Conservation (phyloP, 192 early-diverging fungal species). For the Neocallimastix lanati region DNA sequence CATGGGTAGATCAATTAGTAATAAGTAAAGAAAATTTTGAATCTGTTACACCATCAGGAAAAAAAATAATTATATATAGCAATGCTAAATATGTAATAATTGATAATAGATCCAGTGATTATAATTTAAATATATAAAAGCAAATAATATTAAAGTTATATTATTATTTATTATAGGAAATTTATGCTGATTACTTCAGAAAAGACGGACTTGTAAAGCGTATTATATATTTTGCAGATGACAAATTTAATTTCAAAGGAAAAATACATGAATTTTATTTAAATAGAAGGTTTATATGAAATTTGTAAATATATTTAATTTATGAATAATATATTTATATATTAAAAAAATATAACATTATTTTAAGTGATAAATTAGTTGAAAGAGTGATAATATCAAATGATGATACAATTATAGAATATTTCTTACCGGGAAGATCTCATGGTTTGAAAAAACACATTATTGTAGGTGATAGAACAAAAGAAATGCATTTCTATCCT, state of each 20-base stretch:
- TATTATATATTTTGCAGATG: conserved; percentile 25
- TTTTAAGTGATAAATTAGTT: conserved; percentile 24
- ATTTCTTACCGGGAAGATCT: conserved; percentile 26
- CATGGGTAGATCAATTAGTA: conserved; percentile 25
- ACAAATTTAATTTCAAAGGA: conserved; percentile 15
- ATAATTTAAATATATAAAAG: too few relatives aligned
- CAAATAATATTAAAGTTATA: too few relatives aligned
- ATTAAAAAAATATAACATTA: too few relatives aligned
- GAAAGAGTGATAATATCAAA: conserved; percentile 20
- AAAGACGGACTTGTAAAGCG: conserved; percentile 34
- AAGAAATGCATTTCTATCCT: conserved; percentile 33
- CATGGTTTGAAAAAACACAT: conserved; percentile 36
- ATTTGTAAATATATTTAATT: too few relatives aligned
- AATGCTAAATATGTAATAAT: conserved; percentile 8
- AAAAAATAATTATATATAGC: conserved; percentile 22
- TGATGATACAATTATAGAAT: conserved; percentile 20
- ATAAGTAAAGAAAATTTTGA: conserved; percentile 30
- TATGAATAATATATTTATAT: too few relatives aligned
- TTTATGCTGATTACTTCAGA: conserved; percentile 35
- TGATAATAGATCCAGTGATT: not conserved
- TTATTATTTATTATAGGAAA: conserved; percentile 22
- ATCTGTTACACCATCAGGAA: conserved; percentile 21
- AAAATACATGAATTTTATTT: conserved; percentile 25
- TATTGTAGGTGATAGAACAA: conserved; percentile 21
- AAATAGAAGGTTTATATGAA: conserved; percentile 26